phyloP scores from a whole-genome alignment of 139 green algal species.

The Micractinium sp. region DNA sequence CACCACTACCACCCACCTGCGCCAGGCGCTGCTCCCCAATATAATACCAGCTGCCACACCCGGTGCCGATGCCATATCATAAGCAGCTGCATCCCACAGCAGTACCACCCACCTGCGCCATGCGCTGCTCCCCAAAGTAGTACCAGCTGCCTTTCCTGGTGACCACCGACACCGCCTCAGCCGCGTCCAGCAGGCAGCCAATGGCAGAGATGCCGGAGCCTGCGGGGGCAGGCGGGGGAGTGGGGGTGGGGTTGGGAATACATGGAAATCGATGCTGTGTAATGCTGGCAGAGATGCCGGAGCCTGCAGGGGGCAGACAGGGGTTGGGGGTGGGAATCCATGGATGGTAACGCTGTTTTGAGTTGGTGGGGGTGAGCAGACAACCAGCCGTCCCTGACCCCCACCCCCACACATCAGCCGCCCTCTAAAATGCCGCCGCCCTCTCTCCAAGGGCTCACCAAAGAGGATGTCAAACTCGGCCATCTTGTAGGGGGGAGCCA shows the following conservation, averaged over 20 bases:
- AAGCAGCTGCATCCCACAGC: not conserved
- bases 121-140: conserved; percentile 59
- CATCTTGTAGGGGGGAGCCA: conserved; percentile 74
- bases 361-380: no score
- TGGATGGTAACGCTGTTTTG: no score
- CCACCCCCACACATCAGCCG: no score
- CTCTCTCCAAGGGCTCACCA: conserved; percentile 34
- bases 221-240: not conserved
- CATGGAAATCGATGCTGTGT: no score
- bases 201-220: conserved; percentile 73
- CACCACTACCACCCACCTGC: not conserved
- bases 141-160: conserved; percentile 72
- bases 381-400: no score
- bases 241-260: no score
- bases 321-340: no score
- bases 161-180: conserved; percentile 76
- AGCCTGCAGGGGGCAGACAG: no score
- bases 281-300: no score
- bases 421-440: no score
- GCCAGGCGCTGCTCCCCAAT: conserved; percentile 59
- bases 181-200: conserved; percentile 83
- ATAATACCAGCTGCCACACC: conserved; percentile 75
- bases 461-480: conserved; percentile 95
- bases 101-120: conserved; percentile 44
- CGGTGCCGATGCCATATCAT: conserved; percentile 73